A percentile compares a stretch with the other conserved stretches of the same genome.
Conservation (phyloP, 2,329 filamentous ascomycete genomes). For the Alternaria brassicae region DNA sequence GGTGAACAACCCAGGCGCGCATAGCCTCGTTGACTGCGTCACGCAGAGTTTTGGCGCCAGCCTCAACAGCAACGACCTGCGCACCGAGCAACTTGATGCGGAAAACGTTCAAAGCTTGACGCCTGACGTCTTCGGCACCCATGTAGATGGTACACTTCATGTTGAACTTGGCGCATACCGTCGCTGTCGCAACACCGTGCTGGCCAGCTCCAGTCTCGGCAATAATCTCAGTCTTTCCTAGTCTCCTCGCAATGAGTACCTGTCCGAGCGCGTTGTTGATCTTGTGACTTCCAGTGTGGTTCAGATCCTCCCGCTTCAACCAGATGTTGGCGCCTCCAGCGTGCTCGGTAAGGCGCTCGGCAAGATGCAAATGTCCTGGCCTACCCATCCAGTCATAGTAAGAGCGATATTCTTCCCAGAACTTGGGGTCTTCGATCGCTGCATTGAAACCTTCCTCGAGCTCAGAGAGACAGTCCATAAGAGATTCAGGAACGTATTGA, state of each 20-base stretch:
- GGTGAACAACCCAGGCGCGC: slow-evolving; percentile 89
- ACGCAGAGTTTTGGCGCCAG: slow-evolving; percentile 72
- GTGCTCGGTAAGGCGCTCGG: slow-evolving; percentile 84
- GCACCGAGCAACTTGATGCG: slow-evolving; percentile 96
- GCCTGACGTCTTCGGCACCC: slow-evolving; percentile 95
- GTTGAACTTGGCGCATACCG: slow-evolving; percentile 96
- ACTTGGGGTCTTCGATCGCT: slow-evolving; percentile 83
- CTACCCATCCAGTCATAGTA: slow-evolving; percentile 98
- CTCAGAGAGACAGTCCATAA: slow-evolving; percentile 95
- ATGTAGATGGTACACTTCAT: slow-evolving; percentile 99
- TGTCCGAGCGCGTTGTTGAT: slow-evolving; percentile 99
- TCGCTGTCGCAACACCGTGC: slow-evolving; percentile 96
- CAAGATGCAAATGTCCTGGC: slow-evolving; percentile 88
- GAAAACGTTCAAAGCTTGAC: slow-evolving; percentile 97
- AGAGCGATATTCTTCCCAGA: slow-evolving; percentile 96
- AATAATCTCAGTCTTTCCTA: slow-evolving; percentile 97
- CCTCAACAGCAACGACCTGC: slow-evolving; percentile 89
- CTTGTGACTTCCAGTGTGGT: slow-evolving; percentile 98
- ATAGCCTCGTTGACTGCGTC: slow-evolving; percentile 91
- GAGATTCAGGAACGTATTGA: slow-evolving; percentile 94
- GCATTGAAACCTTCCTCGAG: slow-evolving; percentile 90
- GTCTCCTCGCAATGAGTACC: slow-evolving; percentile 79
- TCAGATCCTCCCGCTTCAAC: slow-evolving; percentile 96
- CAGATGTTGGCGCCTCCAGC: slow-evolving; percentile 95
- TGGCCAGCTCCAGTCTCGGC: slow-evolving; percentile 97